These are phyloP conservation scores for Sanghuangporus sanghuang DNA, from an alignment of 1,284 basidiomycete species.

Conservation along the genomic window DNA sequence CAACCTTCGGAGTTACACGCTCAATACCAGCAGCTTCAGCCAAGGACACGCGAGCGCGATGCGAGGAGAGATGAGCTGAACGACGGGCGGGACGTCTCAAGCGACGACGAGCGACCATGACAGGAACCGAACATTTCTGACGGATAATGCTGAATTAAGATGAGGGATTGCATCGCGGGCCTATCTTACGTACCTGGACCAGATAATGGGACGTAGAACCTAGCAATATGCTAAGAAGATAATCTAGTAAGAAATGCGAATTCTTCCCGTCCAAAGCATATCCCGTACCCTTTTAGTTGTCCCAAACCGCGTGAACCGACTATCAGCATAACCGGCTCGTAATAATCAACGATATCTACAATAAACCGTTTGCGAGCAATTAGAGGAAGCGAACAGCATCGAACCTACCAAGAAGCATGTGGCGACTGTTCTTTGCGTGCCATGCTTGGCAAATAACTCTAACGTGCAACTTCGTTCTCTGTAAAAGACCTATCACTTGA, in stretches of 20 bases:
- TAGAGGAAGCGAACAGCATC: neutral
- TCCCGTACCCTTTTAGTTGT: conserved; percentile 76
- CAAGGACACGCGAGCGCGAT: conserved; percentile 74
- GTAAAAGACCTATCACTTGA: conserved; percentile 85
- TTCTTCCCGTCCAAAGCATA: neutral
- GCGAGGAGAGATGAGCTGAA: conserved; percentile 58
- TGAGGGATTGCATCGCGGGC: neutral
- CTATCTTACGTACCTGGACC: conserved; percentile 58
- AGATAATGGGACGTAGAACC: conserved; percentile 98
- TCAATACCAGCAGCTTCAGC: conserved; percentile 81
- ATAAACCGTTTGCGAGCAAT: neutral
- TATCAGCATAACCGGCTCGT: conserved; percentile 90
- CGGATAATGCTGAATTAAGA: neutral
- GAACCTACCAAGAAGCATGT: conserved; percentile 77
- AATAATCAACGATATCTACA: conserved; percentile 83
- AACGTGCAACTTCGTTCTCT: conserved; percentile 85
- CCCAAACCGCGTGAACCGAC: conserved; percentile 91
- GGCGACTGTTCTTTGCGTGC: conserved; percentile 90
- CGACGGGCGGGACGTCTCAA: conserved; percentile 69
- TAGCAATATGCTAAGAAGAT: conserved; percentile 69
- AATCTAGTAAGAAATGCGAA: neutral
- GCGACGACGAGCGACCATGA: conserved; percentile 85
- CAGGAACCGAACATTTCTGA: conserved; percentile 83
- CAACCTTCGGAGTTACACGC: conserved; percentile 66
- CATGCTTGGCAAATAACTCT: conserved; percentile 90